phyloP scores from a whole-genome alignment of 768 basidiomycete species.

The Tricholoma sp. region DNA sequence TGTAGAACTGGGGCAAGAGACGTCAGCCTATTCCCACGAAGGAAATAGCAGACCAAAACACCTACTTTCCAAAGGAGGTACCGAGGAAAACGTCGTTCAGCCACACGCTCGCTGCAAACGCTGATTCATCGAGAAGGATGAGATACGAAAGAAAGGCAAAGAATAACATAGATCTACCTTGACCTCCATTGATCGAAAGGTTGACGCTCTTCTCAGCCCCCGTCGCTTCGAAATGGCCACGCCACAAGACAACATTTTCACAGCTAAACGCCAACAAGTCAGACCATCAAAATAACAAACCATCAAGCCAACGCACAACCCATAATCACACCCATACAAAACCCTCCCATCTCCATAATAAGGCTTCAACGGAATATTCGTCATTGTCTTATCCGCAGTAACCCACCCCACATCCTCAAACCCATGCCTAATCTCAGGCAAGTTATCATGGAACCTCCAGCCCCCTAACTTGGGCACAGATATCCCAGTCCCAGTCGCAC shows the following conservation, averaged over 20 bases:
- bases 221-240: constrained; percentile 70
- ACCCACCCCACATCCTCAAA: constrained; percentile 68
- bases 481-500: no score
- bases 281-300: not conserved
- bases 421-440: constrained; percentile 57
- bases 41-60: not conserved
- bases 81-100: constrained; percentile 66
- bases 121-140: constrained; percentile 29
- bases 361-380: constrained; percentile 67
- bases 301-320: constrained; percentile 50
- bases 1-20: constrained; percentile 44
- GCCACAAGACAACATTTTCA: constrained; percentile 77
- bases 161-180: constrained; percentile 37
- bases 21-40: not conserved
- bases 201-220: constrained; percentile 60
- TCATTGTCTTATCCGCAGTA: constrained; percentile 62
- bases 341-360: constrained; percentile 70
- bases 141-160: not conserved
- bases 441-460: constrained; percentile 75
- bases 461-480: constrained; percentile 44
- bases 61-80: constrained; percentile 73
- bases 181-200: constrained; percentile 76
- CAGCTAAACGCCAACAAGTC: constrained; percentile 45
- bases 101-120: constrained; percentile 82
- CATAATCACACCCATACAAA: constrained; percentile 86